These are phyloP conservation scores for Scutellaria baicalensis DNA, from an alignment of 257 asterid genomes.

Conservation along the genomic window DNA sequence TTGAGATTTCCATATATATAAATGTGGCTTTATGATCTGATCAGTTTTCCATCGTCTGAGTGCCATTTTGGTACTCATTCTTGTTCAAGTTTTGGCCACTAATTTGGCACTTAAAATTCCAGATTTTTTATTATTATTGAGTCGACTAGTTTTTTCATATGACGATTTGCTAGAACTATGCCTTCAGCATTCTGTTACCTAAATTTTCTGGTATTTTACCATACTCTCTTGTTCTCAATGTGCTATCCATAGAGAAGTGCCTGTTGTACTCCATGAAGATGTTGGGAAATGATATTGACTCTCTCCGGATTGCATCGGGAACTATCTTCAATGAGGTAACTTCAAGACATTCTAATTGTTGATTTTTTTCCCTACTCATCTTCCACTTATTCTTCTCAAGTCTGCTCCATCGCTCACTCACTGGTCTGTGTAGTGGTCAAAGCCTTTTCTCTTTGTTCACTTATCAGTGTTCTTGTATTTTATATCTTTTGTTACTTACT, in stretches of 20 bases:
- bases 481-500: neutral
- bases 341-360: neutral
- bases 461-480: neutral
- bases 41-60: neutral
- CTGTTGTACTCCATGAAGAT: slow-evolving; percentile 87
- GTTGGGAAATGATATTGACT: slow-evolving; percentile 59
- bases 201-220: neutral
- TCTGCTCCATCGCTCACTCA: neutral
- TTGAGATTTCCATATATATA: neutral
- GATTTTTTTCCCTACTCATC: neutral
- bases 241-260: slow-evolving; percentile 52
- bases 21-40: neutral
- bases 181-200: neutral
- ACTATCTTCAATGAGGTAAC: slow-evolving; percentile 90
- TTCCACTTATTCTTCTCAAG: neutral
- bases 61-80: neutral
- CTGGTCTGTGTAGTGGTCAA: neutral
- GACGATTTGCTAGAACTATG: neutral
- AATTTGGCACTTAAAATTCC: neutral
- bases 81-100: neutral
- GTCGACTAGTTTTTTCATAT: neutral
- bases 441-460: neutral
- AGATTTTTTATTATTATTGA: neutral
- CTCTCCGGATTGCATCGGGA: slow-evolving; percentile 83
- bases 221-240: neutral